Evolutionary conservation across 116 monocot genomes (phyloP), one percentile per base, ranked within the genome.

Genomic region (Cymodocea nodosa): DNA sequence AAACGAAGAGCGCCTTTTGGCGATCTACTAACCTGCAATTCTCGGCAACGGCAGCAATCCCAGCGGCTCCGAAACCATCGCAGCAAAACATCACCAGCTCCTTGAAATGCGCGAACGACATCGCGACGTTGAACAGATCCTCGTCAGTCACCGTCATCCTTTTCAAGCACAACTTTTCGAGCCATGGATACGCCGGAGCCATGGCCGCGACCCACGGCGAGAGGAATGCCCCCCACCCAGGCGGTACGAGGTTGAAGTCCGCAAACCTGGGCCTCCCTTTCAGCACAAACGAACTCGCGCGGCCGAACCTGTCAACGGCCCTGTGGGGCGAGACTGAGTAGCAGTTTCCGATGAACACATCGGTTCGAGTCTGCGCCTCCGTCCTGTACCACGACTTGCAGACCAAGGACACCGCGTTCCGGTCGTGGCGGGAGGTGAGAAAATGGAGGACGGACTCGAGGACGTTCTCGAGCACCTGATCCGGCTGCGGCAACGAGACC

Each of bases 191-290:
- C 34, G 74, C 70, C 17, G 71, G 13, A 5, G 75, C 23, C 20
- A 86, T 50, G 20, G 78, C 78, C 40, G 58, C 55, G 57, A 76
- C 63, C 89, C 89, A 93, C 9, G 89, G 86, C 4, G 17, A 10
- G 30, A 84, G 56, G 50, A 70, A 23, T 1, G 84, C 93, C 30
- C 93, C 93, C 93, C 93, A 93, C 17, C 72, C 76, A n/a, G 62
- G 14, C 12, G 89, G 93, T 5, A 93, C 76, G 37, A 93, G 78
- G 65, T 63, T 78, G 78, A 93, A 93, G 58, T 93, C 93, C 0
- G 89, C 81, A 63, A 93, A 93, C 11, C 93, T 70, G 7, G 93
- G 93, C 76, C 86, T 79, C 20, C 93, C 93, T 59, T 93, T 93
- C 61, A 93, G 76, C 24, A 79, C 63, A 14, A 93, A 54, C 7